Base-by-base conservation (phyloP, 2,329 filamentous ascomycete species). In the Monosporascus sp. region DNA sequence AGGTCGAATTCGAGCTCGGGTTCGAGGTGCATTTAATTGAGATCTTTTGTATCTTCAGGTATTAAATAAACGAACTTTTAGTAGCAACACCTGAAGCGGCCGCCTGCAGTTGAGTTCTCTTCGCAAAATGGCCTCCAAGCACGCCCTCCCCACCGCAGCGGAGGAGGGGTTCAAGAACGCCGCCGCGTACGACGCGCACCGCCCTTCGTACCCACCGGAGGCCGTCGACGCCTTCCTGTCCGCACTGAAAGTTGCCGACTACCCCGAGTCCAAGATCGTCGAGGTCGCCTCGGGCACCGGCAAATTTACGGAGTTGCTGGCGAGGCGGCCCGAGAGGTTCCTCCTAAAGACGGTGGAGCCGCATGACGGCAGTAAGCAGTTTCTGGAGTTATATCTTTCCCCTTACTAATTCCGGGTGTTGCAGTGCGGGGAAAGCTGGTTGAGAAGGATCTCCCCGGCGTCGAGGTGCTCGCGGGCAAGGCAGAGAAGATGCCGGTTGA, bases 231-330 rank as follows among this genome's bases (percentile, higher is more conserved):
- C 71, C 37, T 78, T 91, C 19, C 77, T 91, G 3, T 60, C 66
- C 17, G 73, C 77, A 48, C 71, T 87, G n/a, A 69, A 73, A 6
- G 67, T 89, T 8, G 69, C 74, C 27, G 75, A 73, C 26, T 63
- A 74, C 19, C 50, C 69, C 7, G 70, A 73, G 46, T 78, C 78
- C 16, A 76, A 70, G 45, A 70, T 89, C 41, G 66, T 88, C 24
- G 86, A 89, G 65, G 72, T 89, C 19, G 86, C 79, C 1, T 83
- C 85, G 3, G 86, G 86, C 0, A 88, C 86, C 1, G 87, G 87
- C 26, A 88, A 88, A 63, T 85, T 89, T 63, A 89, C 86, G 0
- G 82, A 86, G 65, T 61, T 78, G 19, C 74, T 91, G 37, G 80
- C 82, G 7, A 71, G 68, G 16, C 73, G 85, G 31, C 72, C 76